Conservation (phyloP, 345 rosid genomes). For the Turnera subulata region DNA sequence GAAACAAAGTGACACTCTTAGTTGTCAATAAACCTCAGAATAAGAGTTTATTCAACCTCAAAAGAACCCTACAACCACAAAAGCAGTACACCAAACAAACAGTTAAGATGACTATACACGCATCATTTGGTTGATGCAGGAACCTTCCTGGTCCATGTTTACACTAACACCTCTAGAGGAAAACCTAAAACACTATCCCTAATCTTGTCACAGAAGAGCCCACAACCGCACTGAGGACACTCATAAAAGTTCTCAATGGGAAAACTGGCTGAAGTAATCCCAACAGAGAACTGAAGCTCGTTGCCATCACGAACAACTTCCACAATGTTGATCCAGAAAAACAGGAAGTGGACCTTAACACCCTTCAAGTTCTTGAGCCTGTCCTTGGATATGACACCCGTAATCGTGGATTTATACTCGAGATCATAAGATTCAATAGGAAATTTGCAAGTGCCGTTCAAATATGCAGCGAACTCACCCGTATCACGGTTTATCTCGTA, state of each 20-base stretch:
- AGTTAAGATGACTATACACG: too few relatives aligned
- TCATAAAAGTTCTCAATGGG: slow-evolving; percentile 67
- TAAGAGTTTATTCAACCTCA: too few relatives aligned
- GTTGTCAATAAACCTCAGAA: too few relatives aligned
- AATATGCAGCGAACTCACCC: slow-evolving; percentile 36
- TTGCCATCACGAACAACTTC: slow-evolving; percentile 65
- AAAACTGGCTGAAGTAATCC: slow-evolving; percentile 82
- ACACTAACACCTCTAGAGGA: neutral
- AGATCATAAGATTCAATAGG: slow-evolving; percentile 48
- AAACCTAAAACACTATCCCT: neutral
- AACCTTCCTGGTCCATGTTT: too few relatives aligned
- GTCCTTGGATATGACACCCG: slow-evolving; percentile 41
- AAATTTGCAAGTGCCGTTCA: slow-evolving; percentile 45
- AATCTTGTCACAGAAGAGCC: slow-evolving; percentile 34
- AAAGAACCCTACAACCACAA: too few relatives aligned
- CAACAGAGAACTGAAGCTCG: slow-evolving; percentile 76
- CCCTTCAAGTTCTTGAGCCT: slow-evolving; percentile 44
- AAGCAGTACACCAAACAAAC: too few relatives aligned
- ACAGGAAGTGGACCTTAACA: slow-evolving; percentile 45
- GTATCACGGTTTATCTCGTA: slow-evolving; percentile 16
- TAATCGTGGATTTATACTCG: slow-evolving; percentile 45
- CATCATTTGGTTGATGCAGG: too few relatives aligned
- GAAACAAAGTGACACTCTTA: too few relatives aligned
- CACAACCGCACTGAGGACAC: slow-evolving; percentile 88
- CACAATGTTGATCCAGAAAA: slow-evolving; percentile 58